These are phyloP conservation scores for Cordia subcordata DNA, from an alignment of 257 asterid genomes.

Conservation along the genomic window DNA sequence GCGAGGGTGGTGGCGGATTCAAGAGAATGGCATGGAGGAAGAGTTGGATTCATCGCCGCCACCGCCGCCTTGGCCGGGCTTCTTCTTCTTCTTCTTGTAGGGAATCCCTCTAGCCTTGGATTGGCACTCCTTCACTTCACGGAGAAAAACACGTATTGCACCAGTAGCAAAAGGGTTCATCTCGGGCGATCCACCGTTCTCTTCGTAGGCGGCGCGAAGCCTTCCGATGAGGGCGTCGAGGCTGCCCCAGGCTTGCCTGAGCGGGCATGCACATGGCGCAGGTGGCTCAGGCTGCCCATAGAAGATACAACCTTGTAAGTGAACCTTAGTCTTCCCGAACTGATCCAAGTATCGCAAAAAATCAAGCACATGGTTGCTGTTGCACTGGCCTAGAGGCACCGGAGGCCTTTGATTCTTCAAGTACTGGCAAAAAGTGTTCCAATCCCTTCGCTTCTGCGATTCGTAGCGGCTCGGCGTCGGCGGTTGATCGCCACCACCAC, in stretches of 20 bases:
- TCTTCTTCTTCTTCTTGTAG: slow-evolving; percentile 73
- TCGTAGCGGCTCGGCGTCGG: slow-evolving; percentile 55
- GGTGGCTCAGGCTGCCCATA: slow-evolving; percentile 83
- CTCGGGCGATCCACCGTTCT: slow-evolving; percentile 73
- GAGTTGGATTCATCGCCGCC: slow-evolving; percentile 37
- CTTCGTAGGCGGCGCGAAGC: slow-evolving; percentile 79
- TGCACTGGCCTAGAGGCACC: slow-evolving; percentile 45
- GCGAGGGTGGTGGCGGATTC: slow-evolving; percentile 12
- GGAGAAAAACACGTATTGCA: slow-evolving; percentile 53
- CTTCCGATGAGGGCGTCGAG: slow-evolving; percentile 72
- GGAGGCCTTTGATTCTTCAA: slow-evolving; percentile 58
- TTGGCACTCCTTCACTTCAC: slow-evolving; percentile 74
- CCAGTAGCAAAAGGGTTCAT: slow-evolving; percentile 69
- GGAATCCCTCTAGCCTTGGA: slow-evolving; percentile 69
- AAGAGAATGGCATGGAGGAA: slow-evolving; percentile 50
- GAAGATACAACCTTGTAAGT: slow-evolving; percentile 63
- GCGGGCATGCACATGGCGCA: slow-evolving; percentile 68
- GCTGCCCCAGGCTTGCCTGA: slow-evolving; percentile 84
- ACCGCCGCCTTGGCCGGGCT: slow-evolving; percentile 13
- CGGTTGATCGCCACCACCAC: slow-evolving; percentile 19
- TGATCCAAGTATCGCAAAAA: slow-evolving; percentile 62
- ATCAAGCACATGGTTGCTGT: slow-evolving; percentile 59
- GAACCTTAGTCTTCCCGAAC: slow-evolving; percentile 84
- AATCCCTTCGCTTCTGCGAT: slow-evolving; percentile 70
- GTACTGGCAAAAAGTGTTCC: slow-evolving; percentile 87